Base-by-base conservation (phyloP, 75 land plant species). In the Pinus tabuliformis region DNA sequence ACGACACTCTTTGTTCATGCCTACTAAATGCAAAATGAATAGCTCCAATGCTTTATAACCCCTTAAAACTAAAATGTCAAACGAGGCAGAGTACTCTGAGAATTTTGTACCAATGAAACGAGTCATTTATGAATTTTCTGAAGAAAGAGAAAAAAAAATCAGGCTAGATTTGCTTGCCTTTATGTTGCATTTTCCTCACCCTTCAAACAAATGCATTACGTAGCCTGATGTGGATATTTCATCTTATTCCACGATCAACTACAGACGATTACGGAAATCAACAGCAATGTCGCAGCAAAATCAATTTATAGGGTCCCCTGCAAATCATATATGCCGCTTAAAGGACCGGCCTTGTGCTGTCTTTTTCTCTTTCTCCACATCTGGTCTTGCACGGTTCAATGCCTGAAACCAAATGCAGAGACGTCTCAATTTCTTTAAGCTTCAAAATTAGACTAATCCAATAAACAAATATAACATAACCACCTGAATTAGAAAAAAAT, bases 311-410 rank as follows among this genome's bases (percentile, higher is more conserved):
- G 28, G 9, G 54, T 9, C 65, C 9, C 26, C 75, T 73, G 54
- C 70, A 72, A 18, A 21, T 76, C 84, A 60, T 26, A 91, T 89
- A 82, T 82, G 76, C 54, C 84, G 82, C 81, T 82, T 89, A 82
- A 95, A 89, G 30, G 93, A 87, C 78, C 82, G 76, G 22, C 80
- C 85, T 76, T 73, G 83, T 28, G 77, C 80, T 58, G 88, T 75
- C 72, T 89, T 93, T 74, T 79, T 84, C 49, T 82, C 65, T 62
- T 89, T 86, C 84, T 89, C 90, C 16, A 59, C 58, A 26, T 89
- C 98, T 58, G 95, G 88, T 78, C 86, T 93, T 58, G 98, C 96
- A 82, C 96, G 84, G 78, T 95, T 92, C 77, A 95, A 58, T 28
- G 92, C 90, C 98, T 95, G 84, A 42, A 66, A 45, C 58, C 82